Evolutionary conservation across 2,329 filamentous ascomycete species (phyloP).

Genomic region (Aspergillus ochraceus): DNA sequence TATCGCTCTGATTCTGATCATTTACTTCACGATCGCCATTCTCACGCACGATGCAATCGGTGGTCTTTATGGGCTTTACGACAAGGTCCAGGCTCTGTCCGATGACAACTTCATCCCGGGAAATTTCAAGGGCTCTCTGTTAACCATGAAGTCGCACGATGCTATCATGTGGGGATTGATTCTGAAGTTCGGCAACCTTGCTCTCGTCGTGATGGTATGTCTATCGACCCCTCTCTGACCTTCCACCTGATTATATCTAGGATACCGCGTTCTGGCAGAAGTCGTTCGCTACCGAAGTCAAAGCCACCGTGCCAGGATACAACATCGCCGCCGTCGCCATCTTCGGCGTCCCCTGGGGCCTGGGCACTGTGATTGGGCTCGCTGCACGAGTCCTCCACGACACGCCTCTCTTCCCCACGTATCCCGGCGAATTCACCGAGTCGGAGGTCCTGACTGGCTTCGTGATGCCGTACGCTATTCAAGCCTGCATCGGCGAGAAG

Average conservation of each 20-base stretch:
- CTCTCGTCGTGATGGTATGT: conserved; percentile 50
- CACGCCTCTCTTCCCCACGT: conserved; percentile 48
- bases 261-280: conserved; percentile 57
- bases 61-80: conserved; percentile 46
- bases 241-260: conserved; percentile 12
- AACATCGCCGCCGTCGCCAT: conserved; percentile 48
- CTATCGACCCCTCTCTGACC: not conserved
- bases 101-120: conserved; percentile 45
- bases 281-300: conserved; percentile 50
- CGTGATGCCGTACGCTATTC: conserved; percentile 50
- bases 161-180: conserved; percentile 48
- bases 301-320: conserved; percentile 50
- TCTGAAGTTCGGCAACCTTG: conserved; percentile 52
- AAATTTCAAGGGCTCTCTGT: conserved; percentile 49
- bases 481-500: conserved; percentile 45
- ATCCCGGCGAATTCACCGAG: conserved; percentile 42
- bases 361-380: conserved; percentile 50
- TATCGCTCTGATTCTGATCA: conserved; percentile 49
- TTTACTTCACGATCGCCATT: conserved; percentile 50
- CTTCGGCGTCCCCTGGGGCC: conserved; percentile 50
- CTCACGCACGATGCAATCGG: conserved; percentile 45
- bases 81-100: conserved; percentile 47
- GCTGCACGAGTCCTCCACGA: conserved; percentile 47
- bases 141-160: conserved; percentile 51
- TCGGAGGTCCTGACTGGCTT: conserved; percentile 46